Evolutionary conservation across 164 flowering plant genomes (phyloP), one percentile per base, ranked within the genome.

Genomic region (Aristolochia californica): DNA sequence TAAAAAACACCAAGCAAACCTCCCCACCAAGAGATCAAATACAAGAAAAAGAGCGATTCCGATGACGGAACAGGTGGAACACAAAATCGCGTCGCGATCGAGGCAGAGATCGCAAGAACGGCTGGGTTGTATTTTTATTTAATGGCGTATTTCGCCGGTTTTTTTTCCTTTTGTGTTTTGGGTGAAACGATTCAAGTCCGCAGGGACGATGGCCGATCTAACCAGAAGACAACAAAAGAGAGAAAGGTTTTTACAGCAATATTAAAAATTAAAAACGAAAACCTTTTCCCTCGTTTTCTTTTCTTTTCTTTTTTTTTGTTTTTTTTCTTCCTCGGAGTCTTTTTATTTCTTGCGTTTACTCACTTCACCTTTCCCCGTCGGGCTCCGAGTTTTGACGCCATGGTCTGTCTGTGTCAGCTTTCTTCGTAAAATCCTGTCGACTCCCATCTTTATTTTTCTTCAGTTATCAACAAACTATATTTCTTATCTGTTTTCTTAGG

Each of bases 181-280:
- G 26, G 47, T 18, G 48, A 27, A 43, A 26, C 26, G 53, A 43
- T 44, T 28, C 40, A 30, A 69, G 45, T 47, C 62, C 72, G 55
- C 62, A 62, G 22, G 58, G 30, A 60, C 59, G 55, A 61, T 43
- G 56, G 47, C 43, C 64, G 62, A 68, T 68, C 70, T 56, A 60
- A 68, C 45, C 62, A 45, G 49, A 62, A 54, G 47, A 65, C 58
- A 24, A 50, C 16, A 9, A 24, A 15, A 66, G 10, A 34, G 10
- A 58, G 22, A 2, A 22, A 26, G 51, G 1, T 45, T 57, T 44
- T 57, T n/a, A n/a, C 27, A 45, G 22, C 50, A 47, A 17, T 47
- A 17, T 17, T 47, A 17, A 47, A 1, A 47, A 17, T 47, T 47
- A 17, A 17, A 20, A 47, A 47, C 50, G 9, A 47, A 17, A 20